Evolutionary conservation across 2,329 filamentous ascomycete genomes (phyloP), one percentile per base, ranked within the genome.

Genomic region (Verticillium nonalfalfae): DNA sequence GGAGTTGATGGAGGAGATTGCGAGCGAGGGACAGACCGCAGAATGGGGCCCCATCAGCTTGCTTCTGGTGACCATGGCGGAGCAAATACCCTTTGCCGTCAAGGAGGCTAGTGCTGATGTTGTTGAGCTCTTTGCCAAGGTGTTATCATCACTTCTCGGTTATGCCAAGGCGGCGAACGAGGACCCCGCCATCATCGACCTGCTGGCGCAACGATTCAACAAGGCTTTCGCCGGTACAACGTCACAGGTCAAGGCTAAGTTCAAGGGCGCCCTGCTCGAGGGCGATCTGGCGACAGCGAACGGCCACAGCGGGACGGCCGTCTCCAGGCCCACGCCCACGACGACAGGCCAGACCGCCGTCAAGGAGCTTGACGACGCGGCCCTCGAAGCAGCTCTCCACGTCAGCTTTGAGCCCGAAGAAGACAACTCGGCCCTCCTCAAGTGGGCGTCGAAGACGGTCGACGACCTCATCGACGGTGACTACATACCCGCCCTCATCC

Each of bases 391-490:
- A 6, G 74, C 81, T 50, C 82, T 89, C 18, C 76, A 82, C 21
- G 73, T 79, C 1, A 74, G 82, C 0, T 76, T 83, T 6, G 64
- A 72, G 1, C 74, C 72, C 3, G 76, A 76, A 26, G 80, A 79
- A 36, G 84, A 88, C 63, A 81, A 80, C 61, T 73, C 78, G 6
- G 78, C 81, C 0, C 75, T 89, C 14, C 72, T 79, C 5, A 85
- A 79, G 69, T 97, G 91, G 92, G 81, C 84, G 52, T 83, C 85
- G 64, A 94, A 96, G 70, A 88, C 91, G 36, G 78, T 91, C 0
- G 90, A 93, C 54, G 87, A 93, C 68, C 84, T 92, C 1, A 79
- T 96, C 9, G 91, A 95, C 68, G 90, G 95, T 65, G 90, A 89
- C 7, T 84, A 90, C 68, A 81, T 91, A 26, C 80, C 83, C 14